Conservation (phyloP, 306 rosid genomes). For the Begonia peltatifolia region DNA sequence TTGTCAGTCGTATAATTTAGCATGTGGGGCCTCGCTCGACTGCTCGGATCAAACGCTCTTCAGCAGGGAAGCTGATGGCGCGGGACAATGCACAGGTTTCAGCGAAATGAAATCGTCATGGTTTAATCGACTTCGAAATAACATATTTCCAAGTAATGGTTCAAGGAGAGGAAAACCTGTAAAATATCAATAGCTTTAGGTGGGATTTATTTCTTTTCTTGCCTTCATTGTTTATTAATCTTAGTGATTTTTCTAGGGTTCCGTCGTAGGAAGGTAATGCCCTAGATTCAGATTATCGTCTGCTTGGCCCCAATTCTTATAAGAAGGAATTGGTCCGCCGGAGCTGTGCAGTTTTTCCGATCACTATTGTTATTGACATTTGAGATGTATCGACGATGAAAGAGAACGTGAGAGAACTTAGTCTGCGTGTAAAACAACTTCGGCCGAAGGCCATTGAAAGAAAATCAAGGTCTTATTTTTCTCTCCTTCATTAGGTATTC, state of each 20-base stretch:
- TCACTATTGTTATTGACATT: no score
- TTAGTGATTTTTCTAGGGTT: no score
- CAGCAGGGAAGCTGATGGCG: constrained; percentile 61
- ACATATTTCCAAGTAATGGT: constrained; percentile 43
- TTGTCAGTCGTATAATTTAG: constrained; percentile 76
- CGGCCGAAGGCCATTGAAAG: constrained; percentile 1
- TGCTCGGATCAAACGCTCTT: constrained; percentile 92
- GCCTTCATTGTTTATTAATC: no score
- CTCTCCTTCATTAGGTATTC: no score
- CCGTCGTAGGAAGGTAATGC: no score
- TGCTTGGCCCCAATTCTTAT: no score
- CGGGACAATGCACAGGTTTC: constrained; percentile 86
- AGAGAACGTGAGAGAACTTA: not conserved
- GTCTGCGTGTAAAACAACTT: not conserved
- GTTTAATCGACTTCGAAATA: constrained; percentile 36
- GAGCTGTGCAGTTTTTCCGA: no score
- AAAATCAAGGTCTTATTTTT: not conserved
- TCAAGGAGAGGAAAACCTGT: constrained; percentile 47
- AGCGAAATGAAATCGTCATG: constrained; percentile 58
- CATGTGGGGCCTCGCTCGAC: constrained; percentile 93
- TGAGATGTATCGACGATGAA: no score
- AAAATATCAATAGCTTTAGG: constrained; percentile 49
- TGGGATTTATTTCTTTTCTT: no score
- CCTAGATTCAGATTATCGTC: no score
- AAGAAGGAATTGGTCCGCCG: no score